Evolutionary conservation across 495 filamentous ascomycete species (phyloP), one percentile per base, ranked within the genome.

Genomic region (Xylaria longipes): DNA sequence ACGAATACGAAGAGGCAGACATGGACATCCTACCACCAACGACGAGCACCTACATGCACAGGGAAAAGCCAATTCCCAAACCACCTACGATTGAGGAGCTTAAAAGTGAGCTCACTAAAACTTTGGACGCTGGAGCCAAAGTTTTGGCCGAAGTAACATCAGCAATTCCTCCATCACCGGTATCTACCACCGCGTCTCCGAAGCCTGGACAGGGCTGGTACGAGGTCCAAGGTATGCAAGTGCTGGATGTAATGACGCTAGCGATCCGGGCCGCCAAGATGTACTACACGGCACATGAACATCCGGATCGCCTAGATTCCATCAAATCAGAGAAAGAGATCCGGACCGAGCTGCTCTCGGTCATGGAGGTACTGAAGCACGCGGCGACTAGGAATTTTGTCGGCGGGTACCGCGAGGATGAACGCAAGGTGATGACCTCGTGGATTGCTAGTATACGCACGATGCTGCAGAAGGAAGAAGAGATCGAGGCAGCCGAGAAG

Each of bases 181-280:
- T 75, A 58, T 63, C 50, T 54, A 71, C 54, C 29, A 78, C 72
- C 73, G 81, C 39, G 65, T 78, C 76, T 7, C 77, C 74, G 69
- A 84, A 84, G 41, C 79, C 79, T 41, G 52, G 88, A 35, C 79
- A 84, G 35, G 91, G 91, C 8, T 96, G 91, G 87, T 88, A 92
- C 76, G 93, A 98, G 77, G 86, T 97, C 7, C 92, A 98, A 79
- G 96, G 96, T 9, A 88, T 97, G 83, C 92, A 97, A 69, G 88
- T 99, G 48, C 84, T 98, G 45, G 96, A 98, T 76, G 89, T 97
- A 58, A 90, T 95, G 80, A 99, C 96, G 4, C 85, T 98, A 56
- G 95, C 95, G 17, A 97, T 99, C 70, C 91, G 94, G 43, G 95
- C 97, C 8, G 96, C 96, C 43, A 97, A 94, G 78, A 90, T 94